These are phyloP conservation scores for Salix exigua DNA, from an alignment of 345 rosid genomes.

Conservation along the genomic window DNA sequence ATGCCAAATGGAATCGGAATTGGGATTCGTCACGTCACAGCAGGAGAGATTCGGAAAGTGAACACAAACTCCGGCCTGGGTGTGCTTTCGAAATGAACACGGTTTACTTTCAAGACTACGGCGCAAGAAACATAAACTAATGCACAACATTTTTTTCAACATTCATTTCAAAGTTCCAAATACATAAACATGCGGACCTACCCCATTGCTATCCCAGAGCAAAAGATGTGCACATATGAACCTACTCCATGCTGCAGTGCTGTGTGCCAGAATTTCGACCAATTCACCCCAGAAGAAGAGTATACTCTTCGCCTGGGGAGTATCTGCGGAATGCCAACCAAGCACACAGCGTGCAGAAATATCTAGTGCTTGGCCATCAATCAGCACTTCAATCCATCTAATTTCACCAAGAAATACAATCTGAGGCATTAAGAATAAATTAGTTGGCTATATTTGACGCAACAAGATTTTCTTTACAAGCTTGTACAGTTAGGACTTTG, in stretches of 20 bases:
- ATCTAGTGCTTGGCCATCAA: neutral
- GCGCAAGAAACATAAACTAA: neutral
- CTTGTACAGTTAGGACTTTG: neutral
- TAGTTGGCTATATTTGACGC: neutral
- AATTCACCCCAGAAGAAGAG: neutral
- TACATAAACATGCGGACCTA: neutral
- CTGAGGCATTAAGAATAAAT: neutral
- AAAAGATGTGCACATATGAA: no score
- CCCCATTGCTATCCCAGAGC: neutral
- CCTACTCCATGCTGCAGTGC: neutral
- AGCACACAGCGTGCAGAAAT: neutral
- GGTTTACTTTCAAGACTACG: neutral
- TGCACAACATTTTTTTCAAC: neutral
- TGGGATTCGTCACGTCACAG: neutral
- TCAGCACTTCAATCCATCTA: neutral
- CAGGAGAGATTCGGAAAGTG: neutral
- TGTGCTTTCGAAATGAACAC: neutral
- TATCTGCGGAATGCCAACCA: neutral
- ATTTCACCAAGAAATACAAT: neutral
- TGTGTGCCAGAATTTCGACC: neutral
- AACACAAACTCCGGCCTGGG: neutral
- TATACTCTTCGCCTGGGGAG: neutral
- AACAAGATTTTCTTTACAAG: constrained; percentile 8
- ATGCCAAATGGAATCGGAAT: neutral
- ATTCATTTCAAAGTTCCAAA: neutral